Evolutionary conservation across 345 rosid genomes (phyloP).

Genomic region (Boechera retrofracta): DNA sequence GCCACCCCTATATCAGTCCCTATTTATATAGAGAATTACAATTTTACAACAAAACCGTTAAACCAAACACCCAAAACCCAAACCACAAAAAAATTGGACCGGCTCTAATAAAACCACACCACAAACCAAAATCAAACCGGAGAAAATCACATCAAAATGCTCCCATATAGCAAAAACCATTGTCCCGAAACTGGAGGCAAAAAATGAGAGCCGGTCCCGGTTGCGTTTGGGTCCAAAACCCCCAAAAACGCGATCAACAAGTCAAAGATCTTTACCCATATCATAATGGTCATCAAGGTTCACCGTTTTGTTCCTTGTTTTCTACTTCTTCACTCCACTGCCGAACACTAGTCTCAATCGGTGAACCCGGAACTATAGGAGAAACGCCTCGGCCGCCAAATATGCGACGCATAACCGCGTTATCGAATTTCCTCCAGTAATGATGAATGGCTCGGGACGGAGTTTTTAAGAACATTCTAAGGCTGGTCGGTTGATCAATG

Average conservation of each 20-base stretch:
- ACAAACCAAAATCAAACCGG: constrained; percentile 32
- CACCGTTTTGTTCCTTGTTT: constrained; percentile 33
- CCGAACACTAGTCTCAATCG: constrained; percentile 51
- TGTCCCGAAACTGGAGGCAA: constrained; percentile 20
- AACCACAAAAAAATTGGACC: constrained; percentile 25
- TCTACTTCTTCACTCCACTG: constrained; percentile 51
- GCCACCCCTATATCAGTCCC: constrained; percentile 13
- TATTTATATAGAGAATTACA: constrained; percentile 27
- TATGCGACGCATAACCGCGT: constrained; percentile 86
- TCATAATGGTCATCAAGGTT: constrained; percentile 31
- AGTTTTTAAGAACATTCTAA: constrained; percentile 59
- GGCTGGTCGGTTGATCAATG: constrained; percentile 47
- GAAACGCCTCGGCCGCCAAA: constrained; percentile 92
- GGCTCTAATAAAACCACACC: constrained; percentile 31
- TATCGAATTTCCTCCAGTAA: constrained; percentile 80
- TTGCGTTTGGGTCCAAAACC: constrained; percentile 34
- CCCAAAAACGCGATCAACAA: constrained; percentile 16
- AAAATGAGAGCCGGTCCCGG: constrained; percentile 15
- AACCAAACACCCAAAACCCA: constrained; percentile 25
- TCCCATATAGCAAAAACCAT: constrained; percentile 14
- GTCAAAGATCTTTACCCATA: constrained; percentile 3
- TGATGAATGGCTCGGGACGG: constrained; percentile 82
- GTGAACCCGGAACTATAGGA: constrained; percentile 69
- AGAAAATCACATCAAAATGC: constrained; percentile 32
- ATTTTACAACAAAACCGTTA: constrained; percentile 8